Conservation (phyloP, 345 rosid species). For the Boechera stricta region DNA sequence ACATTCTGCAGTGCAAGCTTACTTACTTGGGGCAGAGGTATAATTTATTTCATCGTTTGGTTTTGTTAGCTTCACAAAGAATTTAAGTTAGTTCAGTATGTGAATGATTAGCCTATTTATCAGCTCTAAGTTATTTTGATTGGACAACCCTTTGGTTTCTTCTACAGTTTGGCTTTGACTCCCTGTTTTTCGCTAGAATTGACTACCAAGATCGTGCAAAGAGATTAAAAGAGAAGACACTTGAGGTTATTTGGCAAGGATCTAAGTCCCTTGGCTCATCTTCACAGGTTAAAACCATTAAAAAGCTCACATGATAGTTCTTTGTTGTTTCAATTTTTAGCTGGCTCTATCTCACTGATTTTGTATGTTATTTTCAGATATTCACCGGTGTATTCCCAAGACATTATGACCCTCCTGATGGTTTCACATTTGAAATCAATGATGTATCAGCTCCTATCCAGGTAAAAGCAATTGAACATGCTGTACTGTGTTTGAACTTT, state of each 20-base stretch:
- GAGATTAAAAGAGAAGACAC: conserved; percentile 75
- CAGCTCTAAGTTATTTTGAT: conserved; percentile 9
- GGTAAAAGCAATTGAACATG: conserved; percentile 51
- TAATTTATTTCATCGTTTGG: not conserved
- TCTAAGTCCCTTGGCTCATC: conserved; percentile 90
- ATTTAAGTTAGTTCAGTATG: not conserved
- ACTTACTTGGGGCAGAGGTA: conserved; percentile 97
- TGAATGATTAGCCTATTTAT: conserved; percentile 11
- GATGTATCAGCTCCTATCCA: conserved; percentile 90
- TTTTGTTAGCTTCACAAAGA: conserved; percentile 5
- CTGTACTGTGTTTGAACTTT: conserved; percentile 23
- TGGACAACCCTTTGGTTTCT: conserved; percentile 28
- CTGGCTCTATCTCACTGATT: conserved; percentile 23
- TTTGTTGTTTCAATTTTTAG: conserved; percentile 16
- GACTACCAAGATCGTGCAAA: conserved; percentile 96
- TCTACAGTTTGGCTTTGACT: conserved; percentile 90
- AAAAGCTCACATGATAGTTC: conserved; percentile 10
- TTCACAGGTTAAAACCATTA: conserved; percentile 67
- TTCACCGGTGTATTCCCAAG: conserved; percentile 90
- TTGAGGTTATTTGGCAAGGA: conserved; percentile 94
- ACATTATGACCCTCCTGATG: conserved; percentile 97
- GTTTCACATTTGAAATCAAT: conserved; percentile 82
- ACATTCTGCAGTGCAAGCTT: conserved; percentile 94
- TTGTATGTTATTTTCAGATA: conserved; percentile 54
- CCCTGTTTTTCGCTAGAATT: conserved; percentile 91